phyloP scores from a whole-genome alignment of 2,329 filamentous ascomycete genomes.

The Pseudogymnoascus sp. region DNA sequence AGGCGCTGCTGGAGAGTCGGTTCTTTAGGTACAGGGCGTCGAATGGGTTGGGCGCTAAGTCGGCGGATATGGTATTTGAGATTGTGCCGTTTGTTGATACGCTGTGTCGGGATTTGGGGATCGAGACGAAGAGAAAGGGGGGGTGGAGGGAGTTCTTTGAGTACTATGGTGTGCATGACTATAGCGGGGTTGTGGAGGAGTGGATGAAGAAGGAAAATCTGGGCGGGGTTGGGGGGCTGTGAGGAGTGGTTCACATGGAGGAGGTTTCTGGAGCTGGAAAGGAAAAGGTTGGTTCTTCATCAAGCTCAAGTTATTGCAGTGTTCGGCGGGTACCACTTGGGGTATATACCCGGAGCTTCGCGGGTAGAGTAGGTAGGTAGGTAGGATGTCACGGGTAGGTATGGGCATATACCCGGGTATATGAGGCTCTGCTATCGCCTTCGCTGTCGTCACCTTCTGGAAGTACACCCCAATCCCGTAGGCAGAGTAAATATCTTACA shows the following conservation, averaged over 20 bases:
- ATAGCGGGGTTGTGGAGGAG: conserved; percentile 35
- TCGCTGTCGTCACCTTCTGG: too few species aligned
- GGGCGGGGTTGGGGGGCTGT: neutral
- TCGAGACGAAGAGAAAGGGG: conserved; percentile 47
- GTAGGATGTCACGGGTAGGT: too few species aligned
- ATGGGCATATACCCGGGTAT: too few species aligned
- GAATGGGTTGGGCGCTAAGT: conserved; percentile 52
- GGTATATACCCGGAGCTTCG: too few species aligned
- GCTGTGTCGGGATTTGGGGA: conserved; percentile 56
- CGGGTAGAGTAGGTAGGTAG: too few species aligned
- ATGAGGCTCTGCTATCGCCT: too few species aligned
- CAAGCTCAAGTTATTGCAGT: neutral
- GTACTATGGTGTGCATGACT: conserved; percentile 39
- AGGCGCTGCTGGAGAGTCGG: conserved; percentile 56
- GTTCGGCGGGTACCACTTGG: too few species aligned
- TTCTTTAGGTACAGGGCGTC: conserved; percentile 65
- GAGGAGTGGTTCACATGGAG: neutral
- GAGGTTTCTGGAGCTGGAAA: neutral
- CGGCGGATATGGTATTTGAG: conserved; percentile 68
- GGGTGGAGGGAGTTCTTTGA: conserved; percentile 34
- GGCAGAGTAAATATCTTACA: too few species aligned
- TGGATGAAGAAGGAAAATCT: conserved; percentile 24
- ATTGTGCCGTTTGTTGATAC: conserved; percentile 64
- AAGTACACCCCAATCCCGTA: too few species aligned
- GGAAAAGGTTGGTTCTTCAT: neutral